Evolutionary conservation across 2,329 filamentous ascomycete genomes (phyloP), one percentile per base, ranked within the genome.

Genomic region (Nemania abortiva): DNA sequence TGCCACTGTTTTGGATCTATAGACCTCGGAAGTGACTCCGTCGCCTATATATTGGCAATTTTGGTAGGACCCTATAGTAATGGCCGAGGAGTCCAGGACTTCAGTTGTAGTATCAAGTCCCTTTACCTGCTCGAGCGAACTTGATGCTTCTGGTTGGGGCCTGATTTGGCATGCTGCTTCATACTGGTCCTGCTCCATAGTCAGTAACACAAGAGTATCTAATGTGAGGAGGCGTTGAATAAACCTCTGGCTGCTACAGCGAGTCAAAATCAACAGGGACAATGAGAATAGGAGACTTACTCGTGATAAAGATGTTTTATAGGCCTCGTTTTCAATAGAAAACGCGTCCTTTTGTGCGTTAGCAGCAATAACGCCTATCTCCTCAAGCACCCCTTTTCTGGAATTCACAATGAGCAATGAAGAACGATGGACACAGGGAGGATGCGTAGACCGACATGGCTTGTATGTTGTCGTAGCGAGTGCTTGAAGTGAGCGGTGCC

Each of bases 1-100:
- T 1, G 95, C 96, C 20, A 84, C 82, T 61, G 81, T 74, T 24
- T 79, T 82, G 49, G 90, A 90, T 74, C 91, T 91, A 82, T 95
- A 98, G 59, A 99, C 90, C 64, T 91, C 89, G 20, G 95, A 96
- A 70, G 94, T 96, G 13, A 95, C 84, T 22, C 96, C 96, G 71
- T 84, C 84, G 54, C 84, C 84, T n/a, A 91, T 76, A 72, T 85
- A 85, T 29, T 82, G 80, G 76, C 89, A 91, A 68, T 84, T 80
- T 20, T 71, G 53, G 72, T 89, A 90, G 5, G 78, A 31, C 9
- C 89, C 89, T 66, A 91, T 89, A 37, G 79, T 78, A 50, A 85
- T 78, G 10, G 83, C 84, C 1, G 77, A 72, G 4, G 72, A 74
- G 52, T 72, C 65, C 15, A 73, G 71, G 6, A 45, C 29, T 22